These are phyloP conservation scores for Yamadazyma oceani DNA, from an alignment of 1,139 yeast species.

Conservation along the genomic window DNA sequence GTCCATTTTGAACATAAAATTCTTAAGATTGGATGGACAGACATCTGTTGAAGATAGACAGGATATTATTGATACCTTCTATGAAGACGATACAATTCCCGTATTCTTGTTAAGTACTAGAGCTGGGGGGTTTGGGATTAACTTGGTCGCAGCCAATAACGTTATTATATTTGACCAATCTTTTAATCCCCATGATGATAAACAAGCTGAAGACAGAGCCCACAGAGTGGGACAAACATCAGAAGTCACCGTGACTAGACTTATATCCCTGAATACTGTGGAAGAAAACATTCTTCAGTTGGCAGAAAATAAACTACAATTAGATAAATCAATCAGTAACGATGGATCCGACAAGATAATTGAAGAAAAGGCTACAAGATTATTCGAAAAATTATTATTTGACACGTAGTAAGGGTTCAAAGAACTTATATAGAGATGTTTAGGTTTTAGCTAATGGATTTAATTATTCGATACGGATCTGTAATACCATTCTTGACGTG, in stretches of 20 bases:
- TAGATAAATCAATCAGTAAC: slow-evolving; percentile 68
- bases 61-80: slow-evolving; percentile 83
- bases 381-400: slow-evolving; percentile 53
- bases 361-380: slow-evolving; percentile 54
- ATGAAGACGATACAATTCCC: slow-evolving; percentile 79
- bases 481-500: too few species aligned
- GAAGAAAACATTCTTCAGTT: slow-evolving; percentile 86
- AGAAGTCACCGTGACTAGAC: slow-evolving; percentile 77
- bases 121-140: slow-evolving; percentile 98
- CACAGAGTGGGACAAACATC: slow-evolving; percentile 96
- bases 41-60: slow-evolving; percentile 94
- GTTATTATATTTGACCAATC: slow-evolving; percentile 92
- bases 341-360: slow-evolving; percentile 42
- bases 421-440: too few species aligned
- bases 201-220: slow-evolving; percentile 98
- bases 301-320: slow-evolving; percentile 87
- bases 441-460: too few species aligned
- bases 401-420: slow-evolving; percentile 8
- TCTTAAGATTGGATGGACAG: slow-evolving; percentile 86
- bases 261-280: slow-evolving; percentile 73
- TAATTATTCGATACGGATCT: too few species aligned
- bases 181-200: slow-evolving; percentile 97
- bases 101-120: slow-evolving; percentile 87
- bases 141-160: slow-evolving; percentile 90
- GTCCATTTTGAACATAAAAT: slow-evolving; percentile 64